These are phyloP conservation scores for Botrytis tulipae DNA, from an alignment of 2,329 filamentous ascomycete genomes.

Conservation along the genomic window DNA sequence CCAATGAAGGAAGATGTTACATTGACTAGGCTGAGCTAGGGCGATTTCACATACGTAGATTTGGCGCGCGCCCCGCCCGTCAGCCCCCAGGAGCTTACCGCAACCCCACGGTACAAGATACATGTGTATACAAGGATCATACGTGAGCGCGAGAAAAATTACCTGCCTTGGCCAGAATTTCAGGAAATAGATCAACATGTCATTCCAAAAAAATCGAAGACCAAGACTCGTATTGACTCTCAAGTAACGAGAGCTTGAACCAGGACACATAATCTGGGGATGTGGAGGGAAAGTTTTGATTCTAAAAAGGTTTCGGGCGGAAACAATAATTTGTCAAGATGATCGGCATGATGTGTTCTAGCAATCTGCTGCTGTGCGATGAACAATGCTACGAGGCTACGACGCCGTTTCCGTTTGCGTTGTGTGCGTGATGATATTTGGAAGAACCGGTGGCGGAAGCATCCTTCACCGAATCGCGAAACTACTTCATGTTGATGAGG, in stretches of 20 bases:
- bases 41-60: neutral
- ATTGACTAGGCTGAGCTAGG: neutral
- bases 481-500: neutral
- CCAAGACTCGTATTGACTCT: neutral
- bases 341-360: neutral
- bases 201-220: neutral
- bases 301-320: neutral
- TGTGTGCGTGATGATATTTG: neutral
- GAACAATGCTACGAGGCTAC: neutral
- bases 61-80: neutral
- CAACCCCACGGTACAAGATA: neutral
- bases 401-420: neutral
- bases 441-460: neutral
- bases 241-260: neutral
- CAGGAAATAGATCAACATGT: neutral
- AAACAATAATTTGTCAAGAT: neutral
- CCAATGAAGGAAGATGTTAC: neutral
- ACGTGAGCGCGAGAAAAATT: neutral
- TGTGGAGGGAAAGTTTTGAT: neutral
- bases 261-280: neutral
- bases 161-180: neutral
- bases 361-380: neutral
- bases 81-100: slow-evolving; percentile 1
- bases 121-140: neutral
- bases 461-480: neutral